These are phyloP conservation scores for Colletotrichum cuscutae DNA, from an alignment of 2,329 filamentous ascomycete species.

Conservation along the genomic window DNA sequence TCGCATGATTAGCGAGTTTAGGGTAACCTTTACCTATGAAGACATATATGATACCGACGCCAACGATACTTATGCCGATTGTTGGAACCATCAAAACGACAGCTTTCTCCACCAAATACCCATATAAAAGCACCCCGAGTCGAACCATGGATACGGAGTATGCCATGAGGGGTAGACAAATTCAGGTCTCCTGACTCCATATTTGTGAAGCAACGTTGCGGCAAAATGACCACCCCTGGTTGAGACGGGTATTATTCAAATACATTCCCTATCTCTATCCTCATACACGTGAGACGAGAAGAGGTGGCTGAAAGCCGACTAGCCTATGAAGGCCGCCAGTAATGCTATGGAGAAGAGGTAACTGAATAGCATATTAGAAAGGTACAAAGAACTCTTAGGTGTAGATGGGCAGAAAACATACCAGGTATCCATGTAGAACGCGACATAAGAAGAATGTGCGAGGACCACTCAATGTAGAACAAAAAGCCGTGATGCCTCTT, in stretches of 20 bases:
- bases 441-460: conserved; percentile 49
- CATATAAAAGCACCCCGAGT: conserved; percentile 40
- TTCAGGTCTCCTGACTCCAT: conserved; percentile 35
- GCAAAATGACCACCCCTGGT: conserved; percentile 29
- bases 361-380: conserved; percentile 44
- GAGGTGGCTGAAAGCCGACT: conserved; percentile 44
- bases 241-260: conserved; percentile 41
- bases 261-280: conserved; percentile 51
- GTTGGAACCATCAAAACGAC: conserved; percentile 70
- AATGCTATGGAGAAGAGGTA: conserved; percentile 52
- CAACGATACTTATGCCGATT: conserved; percentile 60
- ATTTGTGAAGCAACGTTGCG: conserved; percentile 26
- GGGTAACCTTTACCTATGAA: background rate
- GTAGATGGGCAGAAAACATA: background rate
- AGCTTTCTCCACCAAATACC: conserved; percentile 54
- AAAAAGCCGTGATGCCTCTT: conserved; percentile 58
- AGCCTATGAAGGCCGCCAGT: conserved; percentile 47
- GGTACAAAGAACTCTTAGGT: conserved; percentile 36
- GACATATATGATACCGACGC: conserved; percentile 44
- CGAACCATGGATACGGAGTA: conserved; percentile 40
- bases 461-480: conserved; percentile 63
- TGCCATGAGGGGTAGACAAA: conserved; percentile 37
- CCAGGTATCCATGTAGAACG: conserved; percentile 48
- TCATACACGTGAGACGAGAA: conserved; percentile 58
- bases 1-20: background rate